Conservation (phyloP, 2,329 filamentous ascomycete species). For the Fusarium mangiferae region DNA sequence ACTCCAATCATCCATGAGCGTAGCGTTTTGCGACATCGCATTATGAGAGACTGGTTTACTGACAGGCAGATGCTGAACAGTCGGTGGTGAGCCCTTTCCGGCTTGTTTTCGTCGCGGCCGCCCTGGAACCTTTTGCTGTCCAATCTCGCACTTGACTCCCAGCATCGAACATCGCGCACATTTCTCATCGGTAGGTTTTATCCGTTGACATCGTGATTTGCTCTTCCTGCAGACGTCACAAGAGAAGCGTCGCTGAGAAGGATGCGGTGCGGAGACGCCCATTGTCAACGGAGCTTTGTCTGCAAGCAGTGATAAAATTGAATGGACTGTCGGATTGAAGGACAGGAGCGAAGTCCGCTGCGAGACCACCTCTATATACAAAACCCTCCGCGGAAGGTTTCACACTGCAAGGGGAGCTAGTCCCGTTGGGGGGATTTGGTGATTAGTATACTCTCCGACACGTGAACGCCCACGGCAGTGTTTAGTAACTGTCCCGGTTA, state of each 20-base stretch:
- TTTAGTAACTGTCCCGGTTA: background rate
- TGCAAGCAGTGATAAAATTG: background rate
- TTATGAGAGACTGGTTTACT: rapidly evolving
- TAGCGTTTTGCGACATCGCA: rapidly evolving
- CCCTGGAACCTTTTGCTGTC: background rate
- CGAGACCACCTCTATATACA: background rate
- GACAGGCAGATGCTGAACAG: background rate
- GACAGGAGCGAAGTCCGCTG: background rate
- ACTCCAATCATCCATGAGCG: background rate
- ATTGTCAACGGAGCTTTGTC: background rate
- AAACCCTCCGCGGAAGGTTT: background rate
- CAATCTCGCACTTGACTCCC: background rate
- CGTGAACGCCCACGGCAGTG: background rate
- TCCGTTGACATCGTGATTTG: background rate
- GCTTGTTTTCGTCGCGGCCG: background rate
- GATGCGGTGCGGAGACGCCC: background rate
- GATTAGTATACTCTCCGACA: background rate
- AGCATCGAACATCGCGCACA: background rate
- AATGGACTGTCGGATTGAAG: background rate
- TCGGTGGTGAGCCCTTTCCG: background rate
- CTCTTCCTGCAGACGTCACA: background rate
- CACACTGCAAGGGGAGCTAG: rapidly evolving
- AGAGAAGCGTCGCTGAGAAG: background rate
- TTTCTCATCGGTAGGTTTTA: background rate
- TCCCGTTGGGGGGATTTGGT: rapidly evolving